A percentile compares a stretch with the other conserved stretches of the same genome.
Evolutionary conservation across 768 basidiomycete genomes (phyloP).

Genomic region (Holtermannia corniformis): DNA sequence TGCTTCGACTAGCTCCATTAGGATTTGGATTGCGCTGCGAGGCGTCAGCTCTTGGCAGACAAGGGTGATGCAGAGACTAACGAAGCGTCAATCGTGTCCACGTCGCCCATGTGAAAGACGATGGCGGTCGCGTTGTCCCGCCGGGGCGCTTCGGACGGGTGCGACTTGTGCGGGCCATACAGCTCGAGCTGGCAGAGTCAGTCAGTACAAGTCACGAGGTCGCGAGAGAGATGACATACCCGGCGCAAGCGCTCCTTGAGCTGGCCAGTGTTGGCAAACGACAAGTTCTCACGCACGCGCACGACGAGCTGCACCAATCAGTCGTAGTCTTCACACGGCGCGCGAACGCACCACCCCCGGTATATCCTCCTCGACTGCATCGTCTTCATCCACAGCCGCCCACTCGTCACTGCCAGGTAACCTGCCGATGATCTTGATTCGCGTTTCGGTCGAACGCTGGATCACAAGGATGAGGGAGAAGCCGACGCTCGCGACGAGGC

Average conservation of each 20-base stretch:
- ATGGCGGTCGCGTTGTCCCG: slow-evolving; percentile 64
- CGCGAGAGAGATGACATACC: slow-evolving; percentile 44
- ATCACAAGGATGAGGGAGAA: slow-evolving; percentile 83
- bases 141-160: slow-evolving; percentile 77
- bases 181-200: slow-evolving; percentile 62
- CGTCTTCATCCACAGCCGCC: slow-evolving; percentile 82
- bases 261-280: slow-evolving; percentile 94
- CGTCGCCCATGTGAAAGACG: slow-evolving; percentile 86
- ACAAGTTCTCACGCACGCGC: slow-evolving; percentile 77
- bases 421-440: slow-evolving; percentile 85
- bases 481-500: slow-evolving; percentile 77
- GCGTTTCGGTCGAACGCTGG: slow-evolving; percentile 72
- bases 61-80: slow-evolving; percentile 38
- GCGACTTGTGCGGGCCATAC: slow-evolving; percentile 67
- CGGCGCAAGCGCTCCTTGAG: slow-evolving; percentile 62
- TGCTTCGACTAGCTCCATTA: slow-evolving; percentile 65
- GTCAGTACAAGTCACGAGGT: neutral
- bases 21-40: slow-evolving; percentile 68
- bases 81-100: slow-evolving; percentile 85
- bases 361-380: slow-evolving; percentile 56
- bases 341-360: slow-evolving; percentile 30
- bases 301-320: slow-evolving; percentile 53
- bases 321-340: neutral
- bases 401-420: slow-evolving; percentile 81
- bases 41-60: neutral